A percentile compares a stretch with the other conserved stretches of the same genome.
Conservation (phyloP, 2,329 filamentous ascomycete species). For the Aureobasidium zeae region DNA sequence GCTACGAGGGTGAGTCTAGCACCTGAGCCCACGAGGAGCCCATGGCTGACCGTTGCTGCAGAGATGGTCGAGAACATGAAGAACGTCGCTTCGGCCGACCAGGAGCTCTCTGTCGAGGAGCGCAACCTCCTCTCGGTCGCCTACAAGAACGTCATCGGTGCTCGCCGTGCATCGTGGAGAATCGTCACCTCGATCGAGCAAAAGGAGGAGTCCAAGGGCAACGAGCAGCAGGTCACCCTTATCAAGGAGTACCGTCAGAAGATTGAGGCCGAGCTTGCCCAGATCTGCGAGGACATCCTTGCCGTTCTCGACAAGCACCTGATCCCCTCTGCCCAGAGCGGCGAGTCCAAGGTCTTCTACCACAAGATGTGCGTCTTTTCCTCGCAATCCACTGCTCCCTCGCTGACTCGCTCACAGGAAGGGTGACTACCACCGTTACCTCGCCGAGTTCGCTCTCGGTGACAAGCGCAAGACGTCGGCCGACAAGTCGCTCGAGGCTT, state of each 20-base stretch:
- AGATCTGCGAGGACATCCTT: constrained; percentile 96
- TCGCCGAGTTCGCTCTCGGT: constrained; percentile 89
- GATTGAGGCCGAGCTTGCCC: constrained; percentile 92
- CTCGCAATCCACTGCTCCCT: constrained; percentile 1
- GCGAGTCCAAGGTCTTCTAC: constrained; percentile 99
- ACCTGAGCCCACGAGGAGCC: neutral
- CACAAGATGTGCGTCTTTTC: constrained; percentile 78
- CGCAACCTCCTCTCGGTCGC: constrained; percentile 94
- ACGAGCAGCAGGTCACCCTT: constrained; percentile 75
- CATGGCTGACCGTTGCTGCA: constrained; percentile 33
- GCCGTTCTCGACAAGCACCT: constrained; percentile 89
- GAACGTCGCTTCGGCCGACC: constrained; percentile 76
- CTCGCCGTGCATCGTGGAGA: constrained; percentile 94
- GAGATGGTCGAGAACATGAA: constrained; percentile 99
- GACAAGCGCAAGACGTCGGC: constrained; percentile 93
- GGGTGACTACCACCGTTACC: constrained; percentile 98
- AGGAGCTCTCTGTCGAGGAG: constrained; percentile 70
- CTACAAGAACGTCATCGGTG: constrained; percentile 98
- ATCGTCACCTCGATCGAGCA: constrained; percentile 98
- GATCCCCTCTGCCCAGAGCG: constrained; percentile 86
- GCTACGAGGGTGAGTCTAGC: constrained; percentile 75
- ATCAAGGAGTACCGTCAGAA: constrained; percentile 99
- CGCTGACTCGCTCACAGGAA: constrained; percentile 65
- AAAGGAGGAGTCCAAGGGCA: constrained; percentile 99
- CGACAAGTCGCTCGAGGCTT: constrained; percentile 90